Evolutionary conservation across 306 rosid genomes (phyloP).

Genomic region (Citrullus colocynthis): DNA sequence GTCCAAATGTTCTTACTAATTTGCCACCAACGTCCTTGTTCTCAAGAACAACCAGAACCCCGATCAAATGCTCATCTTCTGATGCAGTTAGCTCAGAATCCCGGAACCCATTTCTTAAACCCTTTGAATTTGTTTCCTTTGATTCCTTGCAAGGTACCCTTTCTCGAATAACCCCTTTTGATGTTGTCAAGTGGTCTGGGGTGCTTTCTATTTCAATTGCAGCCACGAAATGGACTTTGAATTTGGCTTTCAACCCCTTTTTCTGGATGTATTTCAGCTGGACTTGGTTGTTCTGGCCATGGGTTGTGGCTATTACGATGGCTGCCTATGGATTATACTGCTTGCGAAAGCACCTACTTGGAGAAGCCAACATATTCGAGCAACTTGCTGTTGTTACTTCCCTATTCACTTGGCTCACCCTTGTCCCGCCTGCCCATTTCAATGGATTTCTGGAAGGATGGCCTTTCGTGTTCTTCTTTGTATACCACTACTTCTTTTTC

Average conservation of each 20-base stretch:
- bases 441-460: slow-evolving; percentile 95
- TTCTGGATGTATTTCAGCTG: slow-evolving; percentile 98
- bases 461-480: slow-evolving; percentile 82
- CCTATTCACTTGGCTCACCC: slow-evolving; percentile 85
- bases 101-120: slow-evolving; percentile 29
- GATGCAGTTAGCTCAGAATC: slow-evolving; percentile 33
- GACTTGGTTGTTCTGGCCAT: slow-evolving; percentile 96
- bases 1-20: slow-evolving; percentile 14
- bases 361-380: slow-evolving; percentile 63
- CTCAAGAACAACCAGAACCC: slow-evolving; percentile 17
- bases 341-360: slow-evolving; percentile 45
- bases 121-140: slow-evolving; percentile 30
- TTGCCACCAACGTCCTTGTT: slow-evolving; percentile 12
- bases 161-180: slow-evolving; percentile 55
- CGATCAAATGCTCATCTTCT: slow-evolving; percentile 38
- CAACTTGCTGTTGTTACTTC: slow-evolving; percentile 73
- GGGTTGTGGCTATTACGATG: slow-evolving; percentile 40
- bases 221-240: slow-evolving; percentile 52
- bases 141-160: slow-evolving; percentile 40
- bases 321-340: slow-evolving; percentile 57
- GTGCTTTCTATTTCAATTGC: slow-evolving; percentile 43
- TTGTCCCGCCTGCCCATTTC: slow-evolving; percentile 75
- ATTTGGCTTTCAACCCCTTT: slow-evolving; percentile 56
- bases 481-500: slow-evolving; percentile 89
- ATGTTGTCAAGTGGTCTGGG: slow-evolving; percentile 59